These are phyloP conservation scores for Talaromyces sp. DNA, from an alignment of 2,329 filamentous ascomycete genomes.

Conservation along the genomic window DNA sequence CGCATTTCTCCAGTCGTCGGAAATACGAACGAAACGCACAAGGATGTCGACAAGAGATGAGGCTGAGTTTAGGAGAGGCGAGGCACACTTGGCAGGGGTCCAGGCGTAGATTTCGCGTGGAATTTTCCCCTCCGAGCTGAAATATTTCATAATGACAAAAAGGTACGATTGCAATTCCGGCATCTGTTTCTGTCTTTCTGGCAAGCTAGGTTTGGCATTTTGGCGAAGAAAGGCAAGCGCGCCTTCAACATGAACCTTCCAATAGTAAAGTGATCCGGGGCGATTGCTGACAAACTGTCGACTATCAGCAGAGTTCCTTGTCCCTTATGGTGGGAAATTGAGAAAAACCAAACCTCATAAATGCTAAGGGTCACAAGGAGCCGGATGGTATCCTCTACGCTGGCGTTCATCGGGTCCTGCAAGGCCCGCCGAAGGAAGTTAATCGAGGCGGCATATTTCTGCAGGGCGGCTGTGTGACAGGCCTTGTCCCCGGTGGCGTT, in stretches of 20 bases:
- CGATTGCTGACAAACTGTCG: conserved; percentile 15
- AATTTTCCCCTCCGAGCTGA: not conserved
- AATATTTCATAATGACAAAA: conserved; percentile 2
- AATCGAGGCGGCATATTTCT: conserved; percentile 18
- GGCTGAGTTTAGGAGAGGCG: conserved; percentile 16
- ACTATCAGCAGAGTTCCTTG: not conserved
- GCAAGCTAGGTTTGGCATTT: not conserved
- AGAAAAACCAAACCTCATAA: not conserved
- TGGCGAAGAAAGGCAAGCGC: not conserved
- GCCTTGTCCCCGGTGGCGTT: conserved; percentile 19
- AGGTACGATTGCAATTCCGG: conserved; percentile 1
- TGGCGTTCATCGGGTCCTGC: conserved; percentile 11
- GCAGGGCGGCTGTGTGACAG: conserved; percentile 14
- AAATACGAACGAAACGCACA: conserved; percentile 1
- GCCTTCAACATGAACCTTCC: conserved; percentile 13
- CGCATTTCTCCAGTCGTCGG: not conserved
- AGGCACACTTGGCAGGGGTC: not conserved
- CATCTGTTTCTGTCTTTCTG: not conserved
- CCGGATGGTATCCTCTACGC: not conserved
- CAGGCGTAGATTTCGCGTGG: not conserved
- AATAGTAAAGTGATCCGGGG: conserved; percentile 19
- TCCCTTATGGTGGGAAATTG: not conserved
- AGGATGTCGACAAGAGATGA: conserved; percentile 11
- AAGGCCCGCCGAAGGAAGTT: conserved; percentile 15
- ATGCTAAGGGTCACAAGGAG: not conserved